These are phyloP conservation scores for Nannizziopsis barbatae DNA, from an alignment of 2,329 filamentous ascomycete genomes.

Conservation along the genomic window DNA sequence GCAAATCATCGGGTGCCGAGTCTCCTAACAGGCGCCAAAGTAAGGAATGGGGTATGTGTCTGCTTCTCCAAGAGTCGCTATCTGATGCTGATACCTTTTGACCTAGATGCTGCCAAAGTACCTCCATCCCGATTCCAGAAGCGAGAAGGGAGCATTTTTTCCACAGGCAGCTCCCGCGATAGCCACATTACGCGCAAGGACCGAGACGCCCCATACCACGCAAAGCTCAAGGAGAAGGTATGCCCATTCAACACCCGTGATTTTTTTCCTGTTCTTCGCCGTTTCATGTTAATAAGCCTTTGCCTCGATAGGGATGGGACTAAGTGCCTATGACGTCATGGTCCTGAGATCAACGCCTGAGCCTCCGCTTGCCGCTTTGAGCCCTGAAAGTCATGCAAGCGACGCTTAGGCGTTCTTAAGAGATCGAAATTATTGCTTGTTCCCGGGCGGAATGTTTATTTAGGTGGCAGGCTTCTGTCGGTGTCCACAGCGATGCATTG, in stretches of 20 bases:
- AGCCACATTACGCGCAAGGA: constrained; percentile 52
- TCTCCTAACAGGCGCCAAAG: constrained; percentile 27
- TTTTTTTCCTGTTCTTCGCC: neutral
- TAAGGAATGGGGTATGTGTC: constrained; percentile 24
- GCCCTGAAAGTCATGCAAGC: neutral
- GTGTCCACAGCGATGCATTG: no score
- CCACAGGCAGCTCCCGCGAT: constrained; percentile 54
- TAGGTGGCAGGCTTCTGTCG: no score
- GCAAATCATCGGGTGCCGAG: neutral
- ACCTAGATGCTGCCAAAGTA: constrained; percentile 51
- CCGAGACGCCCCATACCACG: constrained; percentile 47
- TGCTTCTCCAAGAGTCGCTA: neutral
- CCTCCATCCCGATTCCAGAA: constrained; percentile 59
- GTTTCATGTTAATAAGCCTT: neutral
- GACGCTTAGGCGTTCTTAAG: no score
- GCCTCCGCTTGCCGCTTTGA: neutral
- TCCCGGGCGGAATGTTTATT: no score
- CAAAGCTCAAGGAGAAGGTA: constrained; percentile 40
- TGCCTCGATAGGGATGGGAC: neutral
- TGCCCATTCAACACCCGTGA: neutral
- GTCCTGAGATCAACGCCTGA: no score
- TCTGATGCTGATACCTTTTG: neutral
- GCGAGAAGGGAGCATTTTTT: constrained; percentile 57
- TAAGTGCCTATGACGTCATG: neutral
- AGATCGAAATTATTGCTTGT: no score